Evolutionary conservation across 352 stramenopile species (phyloP).

Genomic region (Thalassiosira livingstoniorum): DNA sequence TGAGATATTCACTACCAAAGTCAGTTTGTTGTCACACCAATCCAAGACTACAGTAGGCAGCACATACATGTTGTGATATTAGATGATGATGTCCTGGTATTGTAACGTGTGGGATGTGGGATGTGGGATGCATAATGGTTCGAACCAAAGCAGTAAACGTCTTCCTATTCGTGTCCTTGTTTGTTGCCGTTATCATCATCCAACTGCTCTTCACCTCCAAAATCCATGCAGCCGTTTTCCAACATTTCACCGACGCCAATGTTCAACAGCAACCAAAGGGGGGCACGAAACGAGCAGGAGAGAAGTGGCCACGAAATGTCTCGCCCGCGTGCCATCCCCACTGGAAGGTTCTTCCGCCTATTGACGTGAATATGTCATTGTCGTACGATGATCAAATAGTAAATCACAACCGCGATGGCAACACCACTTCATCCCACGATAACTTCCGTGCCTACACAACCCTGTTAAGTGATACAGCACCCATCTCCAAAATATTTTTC

Average conservation of each 20-base stretch:
- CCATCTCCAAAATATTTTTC: constrained; percentile 55
- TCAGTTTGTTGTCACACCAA: background rate
- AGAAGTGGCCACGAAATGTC: background rate
- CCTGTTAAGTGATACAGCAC: background rate
- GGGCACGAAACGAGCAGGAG: constrained; percentile 1
- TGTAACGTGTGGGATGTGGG: too few relatives aligned
- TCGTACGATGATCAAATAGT: too few relatives aligned
- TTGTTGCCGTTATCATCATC: too few relatives aligned
- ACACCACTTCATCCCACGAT: background rate
- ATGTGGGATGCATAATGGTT: too few relatives aligned
- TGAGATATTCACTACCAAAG: background rate
- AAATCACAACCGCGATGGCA: background rate
- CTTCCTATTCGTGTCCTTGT: too few relatives aligned
- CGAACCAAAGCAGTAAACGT: too few relatives aligned
- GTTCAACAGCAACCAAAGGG: background rate
- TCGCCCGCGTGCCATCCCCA: constrained; percentile 34
- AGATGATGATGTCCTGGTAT: too few relatives aligned
- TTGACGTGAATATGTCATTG: background rate
- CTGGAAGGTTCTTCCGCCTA: constrained; percentile 13
- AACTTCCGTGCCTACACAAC: constrained; percentile 7
- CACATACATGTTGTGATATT: too few relatives aligned
- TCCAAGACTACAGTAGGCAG: too few relatives aligned
- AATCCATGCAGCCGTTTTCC: too few relatives aligned
- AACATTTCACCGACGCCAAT: too few relatives aligned
- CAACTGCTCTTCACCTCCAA: too few relatives aligned